These are phyloP conservation scores for Ormosia semicastrata DNA, from an alignment of 306 rosid genomes.

Conservation along the genomic window DNA sequence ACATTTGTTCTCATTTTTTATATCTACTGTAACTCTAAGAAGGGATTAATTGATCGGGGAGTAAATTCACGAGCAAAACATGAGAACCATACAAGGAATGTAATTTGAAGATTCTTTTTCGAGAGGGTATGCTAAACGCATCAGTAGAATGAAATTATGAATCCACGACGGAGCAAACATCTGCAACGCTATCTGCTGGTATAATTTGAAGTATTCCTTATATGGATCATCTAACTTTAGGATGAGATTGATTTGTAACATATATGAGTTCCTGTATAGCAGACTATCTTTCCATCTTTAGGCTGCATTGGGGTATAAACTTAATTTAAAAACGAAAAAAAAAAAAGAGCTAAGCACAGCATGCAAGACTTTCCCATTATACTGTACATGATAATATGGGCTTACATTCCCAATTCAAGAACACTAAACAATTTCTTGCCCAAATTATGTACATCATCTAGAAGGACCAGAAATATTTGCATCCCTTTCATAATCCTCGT, in stretches of 20 bases:
- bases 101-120: not conserved
- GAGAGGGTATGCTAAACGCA: not conserved
- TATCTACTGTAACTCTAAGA: not conserved
- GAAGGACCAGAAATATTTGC: constrained; percentile 39
- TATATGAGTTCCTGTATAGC: constrained; percentile 23
- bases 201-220: constrained; percentile 9
- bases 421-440: not conserved
- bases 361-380: constrained; percentile 25
- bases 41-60: not conserved
- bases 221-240: constrained; percentile 3
- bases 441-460: constrained; percentile 41
- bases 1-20: not conserved
- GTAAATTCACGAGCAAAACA: not conserved
- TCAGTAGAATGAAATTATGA: not conserved
- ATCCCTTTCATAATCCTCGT: constrained; percentile 38
- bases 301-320: constrained; percentile 14
- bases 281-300: constrained; percentile 16
- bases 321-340: not conserved
- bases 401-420: constrained; percentile 28
- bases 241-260: constrained; percentile 23
- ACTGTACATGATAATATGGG: constrained; percentile 51
- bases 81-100: not conserved
- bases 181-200: not conserved
- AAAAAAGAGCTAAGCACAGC: not conserved
- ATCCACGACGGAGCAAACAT: not conserved